Evolutionary conservation across 257 asterid genomes (phyloP).

Genomic region (Galeopsis tetrahit): DNA sequence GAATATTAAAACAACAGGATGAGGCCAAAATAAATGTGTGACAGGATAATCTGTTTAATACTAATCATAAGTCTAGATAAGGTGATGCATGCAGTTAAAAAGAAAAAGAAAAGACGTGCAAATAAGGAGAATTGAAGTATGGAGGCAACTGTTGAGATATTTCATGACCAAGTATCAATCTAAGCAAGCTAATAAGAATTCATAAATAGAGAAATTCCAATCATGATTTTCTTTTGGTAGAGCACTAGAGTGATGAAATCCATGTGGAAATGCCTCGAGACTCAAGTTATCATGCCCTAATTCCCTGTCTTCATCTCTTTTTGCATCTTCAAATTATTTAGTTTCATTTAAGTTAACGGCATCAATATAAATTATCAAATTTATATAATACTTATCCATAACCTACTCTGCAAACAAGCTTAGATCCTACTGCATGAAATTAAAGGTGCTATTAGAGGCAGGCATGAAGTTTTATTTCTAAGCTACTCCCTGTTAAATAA

Average conservation of each 20-base stretch:
- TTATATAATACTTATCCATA: slow-evolving; percentile 5
- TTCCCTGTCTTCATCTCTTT: not conserved
- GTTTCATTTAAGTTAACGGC: slow-evolving; percentile 8
- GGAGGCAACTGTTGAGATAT: slow-evolving; percentile 13
- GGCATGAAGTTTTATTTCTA: not conserved
- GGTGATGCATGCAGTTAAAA: slow-evolving; percentile 15
- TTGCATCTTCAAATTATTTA: not conserved
- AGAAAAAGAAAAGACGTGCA: slow-evolving; percentile 1
- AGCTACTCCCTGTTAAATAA: not conserved
- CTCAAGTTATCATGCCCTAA: slow-evolving; percentile 1
- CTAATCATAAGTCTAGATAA: slow-evolving; percentile 4
- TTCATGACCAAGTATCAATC: not conserved
- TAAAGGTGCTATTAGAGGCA: not conserved
- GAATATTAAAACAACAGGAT: slow-evolving; percentile 1
- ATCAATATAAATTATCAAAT: slow-evolving; percentile 14
- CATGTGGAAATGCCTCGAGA: slow-evolving; percentile 14
- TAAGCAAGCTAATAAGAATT: not conserved
- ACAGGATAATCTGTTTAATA: not conserved
- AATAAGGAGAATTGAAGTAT: slow-evolving; percentile 9
- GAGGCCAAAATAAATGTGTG: slow-evolving; percentile 15
- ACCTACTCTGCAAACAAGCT: not conserved
- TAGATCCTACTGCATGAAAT: not conserved
- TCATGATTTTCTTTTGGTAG: slow-evolving; percentile 10
- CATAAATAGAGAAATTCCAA: not conserved
- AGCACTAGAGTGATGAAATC: not conserved